phyloP scores from a whole-genome alignment of 805 yeast genomes.

The Nakazawaea sp. region DNA sequence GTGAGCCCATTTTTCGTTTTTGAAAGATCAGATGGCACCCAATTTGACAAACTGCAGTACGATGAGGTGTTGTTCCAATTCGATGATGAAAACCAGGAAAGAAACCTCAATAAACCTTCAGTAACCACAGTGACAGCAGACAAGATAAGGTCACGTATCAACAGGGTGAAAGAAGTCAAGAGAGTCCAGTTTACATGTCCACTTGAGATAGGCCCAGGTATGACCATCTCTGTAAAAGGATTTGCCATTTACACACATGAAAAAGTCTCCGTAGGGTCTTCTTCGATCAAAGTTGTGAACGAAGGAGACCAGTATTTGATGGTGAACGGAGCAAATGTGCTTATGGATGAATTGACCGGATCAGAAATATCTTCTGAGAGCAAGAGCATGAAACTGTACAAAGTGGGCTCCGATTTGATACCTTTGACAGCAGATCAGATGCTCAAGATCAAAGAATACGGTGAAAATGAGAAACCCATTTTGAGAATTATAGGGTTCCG shows the following conservation, averaged over 20 bases:
- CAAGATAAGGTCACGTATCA: slow-evolving; percentile 39
- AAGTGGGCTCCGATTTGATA: slow-evolving; percentile 37
- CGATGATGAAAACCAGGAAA: slow-evolving; percentile 1
- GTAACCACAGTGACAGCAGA: slow-evolving; percentile 34
- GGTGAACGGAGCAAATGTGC: slow-evolving; percentile 40
- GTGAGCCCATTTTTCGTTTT: slow-evolving; percentile 59
- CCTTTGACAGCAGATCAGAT: slow-evolving; percentile 31
- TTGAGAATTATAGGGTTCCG: slow-evolving; percentile 68
- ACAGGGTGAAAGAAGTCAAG: slow-evolving; percentile 53
- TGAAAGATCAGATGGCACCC: slow-evolving; percentile 9
- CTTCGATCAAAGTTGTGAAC: slow-evolving; percentile 47
- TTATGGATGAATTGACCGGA: slow-evolving; percentile 34
- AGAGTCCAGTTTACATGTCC: slow-evolving; percentile 59
- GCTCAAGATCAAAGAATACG: slow-evolving; percentile 24
- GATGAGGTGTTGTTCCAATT: slow-evolving; percentile 39
- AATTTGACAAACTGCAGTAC: slow-evolving; percentile 43
- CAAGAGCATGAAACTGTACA: slow-evolving; percentile 29
- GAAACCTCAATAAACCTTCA: slow-evolving; percentile 21
- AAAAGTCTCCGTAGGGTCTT: slow-evolving; percentile 25
- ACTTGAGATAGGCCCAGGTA: slow-evolving; percentile 44
- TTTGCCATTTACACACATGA: slow-evolving; percentile 56
- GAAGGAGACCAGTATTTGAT: slow-evolving; percentile 43
- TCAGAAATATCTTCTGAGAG: slow-evolving; percentile 27
- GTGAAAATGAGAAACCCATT: slow-evolving; percentile 35
- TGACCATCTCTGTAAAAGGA: slow-evolving; percentile 67